Percentiles rank a stretch among this genome's conserved stretches.
phyloP scores from a whole-genome alignment of 2,329 filamentous ascomycete species.

The Colletotrichum noveboracense region DNA sequence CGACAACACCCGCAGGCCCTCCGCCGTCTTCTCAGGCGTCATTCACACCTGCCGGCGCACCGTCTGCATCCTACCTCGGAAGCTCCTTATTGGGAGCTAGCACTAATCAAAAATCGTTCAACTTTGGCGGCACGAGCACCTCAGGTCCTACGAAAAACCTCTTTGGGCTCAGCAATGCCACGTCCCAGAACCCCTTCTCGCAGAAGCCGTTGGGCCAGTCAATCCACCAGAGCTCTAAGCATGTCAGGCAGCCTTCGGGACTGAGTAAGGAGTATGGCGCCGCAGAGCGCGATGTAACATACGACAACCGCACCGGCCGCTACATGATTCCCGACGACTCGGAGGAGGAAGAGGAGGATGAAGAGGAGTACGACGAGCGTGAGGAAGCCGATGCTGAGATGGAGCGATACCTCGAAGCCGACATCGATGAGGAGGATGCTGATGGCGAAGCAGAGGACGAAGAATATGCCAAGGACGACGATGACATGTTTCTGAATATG shows the following conservation, averaged over 20 bases:
- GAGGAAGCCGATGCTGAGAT: slow-evolving; percentile 38
- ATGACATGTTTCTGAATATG: slow-evolving; percentile 57
- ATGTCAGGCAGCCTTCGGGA: slow-evolving; percentile 51
- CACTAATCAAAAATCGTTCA: slow-evolving; percentile 42
- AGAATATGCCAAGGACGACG: slow-evolving; percentile 45
- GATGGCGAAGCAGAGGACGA: slow-evolving; percentile 43
- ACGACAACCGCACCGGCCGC: slow-evolving; percentile 25
- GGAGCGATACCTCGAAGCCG: slow-evolving; percentile 38
- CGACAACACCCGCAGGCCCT: slow-evolving; percentile 58
- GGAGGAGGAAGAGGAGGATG: slow-evolving; percentile 32
- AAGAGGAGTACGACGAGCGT: slow-evolving; percentile 33
- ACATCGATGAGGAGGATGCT: slow-evolving; percentile 37
- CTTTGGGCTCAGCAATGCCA: slow-evolving; percentile 40
- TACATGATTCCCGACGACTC: slow-evolving; percentile 33
- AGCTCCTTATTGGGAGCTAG: slow-evolving; percentile 57
- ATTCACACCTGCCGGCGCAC: slow-evolving; percentile 62
- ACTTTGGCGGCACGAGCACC: slow-evolving; percentile 39
- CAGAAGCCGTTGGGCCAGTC: slow-evolving; percentile 54
- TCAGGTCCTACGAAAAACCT: slow-evolving; percentile 38
- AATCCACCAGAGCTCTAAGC: slow-evolving; percentile 38
- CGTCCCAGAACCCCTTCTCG: slow-evolving; percentile 44
- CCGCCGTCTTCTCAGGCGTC: slow-evolving; percentile 58
- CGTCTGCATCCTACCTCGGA: slow-evolving; percentile 58
- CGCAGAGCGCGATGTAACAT: neutral
- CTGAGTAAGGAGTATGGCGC: slow-evolving; percentile 50